Conservation (phyloP, 176 grass and related monocot species). For the Elaeis guineensis region DNA sequence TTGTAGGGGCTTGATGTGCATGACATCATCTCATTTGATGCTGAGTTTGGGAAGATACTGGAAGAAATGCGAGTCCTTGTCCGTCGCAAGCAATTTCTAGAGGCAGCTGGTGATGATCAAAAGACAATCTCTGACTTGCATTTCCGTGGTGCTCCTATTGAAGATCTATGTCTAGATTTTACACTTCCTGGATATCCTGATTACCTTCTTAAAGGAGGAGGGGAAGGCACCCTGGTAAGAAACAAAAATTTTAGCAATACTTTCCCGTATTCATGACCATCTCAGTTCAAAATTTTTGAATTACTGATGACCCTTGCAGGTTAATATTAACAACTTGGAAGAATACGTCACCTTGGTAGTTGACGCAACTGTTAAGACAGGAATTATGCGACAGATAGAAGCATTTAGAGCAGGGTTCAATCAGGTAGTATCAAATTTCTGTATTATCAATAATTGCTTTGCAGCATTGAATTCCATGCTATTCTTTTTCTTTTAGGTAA, state of each 20-base stretch:
- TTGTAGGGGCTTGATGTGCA: constrained; percentile 72
- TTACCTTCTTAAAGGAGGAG: constrained; percentile 64
- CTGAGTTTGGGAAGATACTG: constrained; percentile 61
- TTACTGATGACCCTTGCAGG: constrained; percentile 26
- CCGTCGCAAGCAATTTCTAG: constrained; percentile 37
- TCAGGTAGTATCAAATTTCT: constrained; percentile 41
- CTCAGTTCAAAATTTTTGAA: constrained; percentile 9
- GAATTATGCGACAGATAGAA: constrained; percentile 68
- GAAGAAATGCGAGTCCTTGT: constrained; percentile 80
- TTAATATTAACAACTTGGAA: constrained; percentile 71
- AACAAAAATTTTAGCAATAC: background rate
- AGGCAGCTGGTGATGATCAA: constrained; percentile 29
- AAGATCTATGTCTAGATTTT: constrained; percentile 73
- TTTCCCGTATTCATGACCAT: background rate
- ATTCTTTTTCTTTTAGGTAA: too few relatives aligned
- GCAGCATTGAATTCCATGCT: too few relatives aligned
- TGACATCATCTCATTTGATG: constrained; percentile 72
- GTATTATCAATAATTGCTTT: background rate
- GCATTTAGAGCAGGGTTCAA: constrained; percentile 77
- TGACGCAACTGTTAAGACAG: constrained; percentile 54
- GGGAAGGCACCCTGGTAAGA: constrained; percentile 43
- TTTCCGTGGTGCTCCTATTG: constrained; percentile 55
- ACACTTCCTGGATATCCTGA: constrained; percentile 86
- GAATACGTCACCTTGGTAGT: constrained; percentile 77
- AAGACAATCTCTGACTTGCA: constrained; percentile 34